Evolutionary conservation across 768 basidiomycete genomes (phyloP).

Genomic region (Rhizopogon vulgaris): DNA sequence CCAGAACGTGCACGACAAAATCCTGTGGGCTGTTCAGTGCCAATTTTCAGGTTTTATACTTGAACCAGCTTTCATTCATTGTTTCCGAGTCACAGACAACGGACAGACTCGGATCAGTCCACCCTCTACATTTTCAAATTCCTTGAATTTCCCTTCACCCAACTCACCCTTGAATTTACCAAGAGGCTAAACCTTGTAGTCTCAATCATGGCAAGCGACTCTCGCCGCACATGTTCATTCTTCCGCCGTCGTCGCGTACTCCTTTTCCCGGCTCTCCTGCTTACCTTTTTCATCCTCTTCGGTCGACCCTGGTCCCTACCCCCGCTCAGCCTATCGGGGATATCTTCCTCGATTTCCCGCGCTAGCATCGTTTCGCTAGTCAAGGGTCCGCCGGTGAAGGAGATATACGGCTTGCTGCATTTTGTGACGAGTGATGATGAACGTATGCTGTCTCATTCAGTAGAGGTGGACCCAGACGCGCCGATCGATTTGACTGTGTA

Average conservation of each 20-base stretch:
- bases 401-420: constrained; percentile 69
- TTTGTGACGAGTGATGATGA: constrained; percentile 45
- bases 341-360: constrained; percentile 29
- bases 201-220: neutral
- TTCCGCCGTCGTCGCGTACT: constrained; percentile 44
- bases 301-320: constrained; percentile 37
- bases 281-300: constrained; percentile 32
- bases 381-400: constrained; percentile 37
- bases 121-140: neutral
- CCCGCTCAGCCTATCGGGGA: constrained; percentile 28
- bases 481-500: constrained; percentile 51
- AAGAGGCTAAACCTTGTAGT: neutral
- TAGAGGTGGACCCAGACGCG: constrained; percentile 39
- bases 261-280: constrained; percentile 30
- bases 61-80: neutral
- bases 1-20: too few relatives aligned
- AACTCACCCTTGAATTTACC: neutral
- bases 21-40: too few relatives aligned
- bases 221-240: neutral
- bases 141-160: neutral
- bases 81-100: neutral
- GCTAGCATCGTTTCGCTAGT: constrained; percentile 35
- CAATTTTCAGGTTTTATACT: too few relatives aligned
- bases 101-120: too few relatives aligned
- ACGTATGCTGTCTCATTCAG: constrained; percentile 32